Conservation (phyloP, 2,329 filamentous ascomycete genomes). For the Periconia digitata region DNA sequence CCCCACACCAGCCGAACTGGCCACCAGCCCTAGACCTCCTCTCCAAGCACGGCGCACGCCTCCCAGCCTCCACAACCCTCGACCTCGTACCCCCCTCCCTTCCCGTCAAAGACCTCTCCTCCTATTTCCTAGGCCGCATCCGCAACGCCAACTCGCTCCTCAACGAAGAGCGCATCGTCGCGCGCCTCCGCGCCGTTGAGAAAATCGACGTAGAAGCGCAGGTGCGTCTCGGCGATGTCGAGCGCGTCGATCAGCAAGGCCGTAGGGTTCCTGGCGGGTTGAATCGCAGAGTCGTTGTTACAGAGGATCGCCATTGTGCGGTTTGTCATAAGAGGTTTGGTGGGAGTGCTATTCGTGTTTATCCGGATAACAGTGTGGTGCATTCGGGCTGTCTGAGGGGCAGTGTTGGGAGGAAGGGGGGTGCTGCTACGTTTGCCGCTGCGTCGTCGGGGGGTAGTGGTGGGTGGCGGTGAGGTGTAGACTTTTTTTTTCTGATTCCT, state of each 20-base stretch:
- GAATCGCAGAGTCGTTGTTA: constrained; percentile 73
- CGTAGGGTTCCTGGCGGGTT: constrained; percentile 50
- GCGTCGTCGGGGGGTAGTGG: neutral
- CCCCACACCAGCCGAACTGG: constrained; percentile 71
- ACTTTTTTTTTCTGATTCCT: no score
- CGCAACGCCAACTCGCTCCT: constrained; percentile 79
- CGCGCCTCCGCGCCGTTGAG: constrained; percentile 74
- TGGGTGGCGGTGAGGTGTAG: constrained; percentile 4
- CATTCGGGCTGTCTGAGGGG: constrained; percentile 52
- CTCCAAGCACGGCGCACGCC: constrained; percentile 87
- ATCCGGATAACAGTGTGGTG: constrained; percentile 66
- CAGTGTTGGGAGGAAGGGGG: constrained; percentile 25
- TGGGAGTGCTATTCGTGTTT: constrained; percentile 84
- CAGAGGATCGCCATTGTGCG: constrained; percentile 85
- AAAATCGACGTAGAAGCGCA: constrained; percentile 75
- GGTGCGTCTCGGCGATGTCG: constrained; percentile 73
- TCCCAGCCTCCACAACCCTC: constrained; percentile 84
- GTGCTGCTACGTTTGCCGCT: neutral
- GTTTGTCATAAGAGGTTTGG: constrained; percentile 93
- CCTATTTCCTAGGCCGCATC: constrained; percentile 90
- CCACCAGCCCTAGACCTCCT: constrained; percentile 81
- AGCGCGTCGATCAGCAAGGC: constrained; percentile 56
- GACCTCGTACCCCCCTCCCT: constrained; percentile 81
- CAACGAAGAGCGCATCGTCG: constrained; percentile 77
- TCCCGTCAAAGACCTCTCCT: constrained; percentile 76